These are phyloP conservation scores for Psophocarpus tetragonolobus DNA, from an alignment of 306 rosid genomes.

Conservation along the genomic window DNA sequence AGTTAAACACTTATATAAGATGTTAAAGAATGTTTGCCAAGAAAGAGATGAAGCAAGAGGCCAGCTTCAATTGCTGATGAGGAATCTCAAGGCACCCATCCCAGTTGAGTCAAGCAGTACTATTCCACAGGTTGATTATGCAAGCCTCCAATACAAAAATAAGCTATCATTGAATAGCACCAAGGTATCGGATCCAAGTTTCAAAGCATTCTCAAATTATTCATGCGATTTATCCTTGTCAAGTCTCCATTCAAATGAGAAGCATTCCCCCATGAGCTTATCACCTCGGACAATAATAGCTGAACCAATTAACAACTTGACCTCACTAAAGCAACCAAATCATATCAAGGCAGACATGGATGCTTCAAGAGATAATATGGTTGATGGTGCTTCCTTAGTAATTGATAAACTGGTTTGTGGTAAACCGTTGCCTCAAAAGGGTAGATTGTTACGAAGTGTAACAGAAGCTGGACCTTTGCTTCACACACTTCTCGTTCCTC, in stretches of 20 bases:
- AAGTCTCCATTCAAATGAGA: constrained; percentile 22
- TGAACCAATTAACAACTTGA: constrained; percentile 17
- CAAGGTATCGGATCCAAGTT: constrained; percentile 1
- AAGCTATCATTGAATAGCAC: not conserved
- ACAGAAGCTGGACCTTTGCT: constrained; percentile 55
- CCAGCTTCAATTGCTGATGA: constrained; percentile 46
- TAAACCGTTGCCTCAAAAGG: constrained; percentile 52
- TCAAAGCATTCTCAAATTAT: not conserved
- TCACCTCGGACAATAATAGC: constrained; percentile 2
- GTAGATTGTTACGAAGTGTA: constrained; percentile 49
- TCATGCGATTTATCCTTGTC: constrained; percentile 36
- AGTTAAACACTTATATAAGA: constrained; percentile 35
- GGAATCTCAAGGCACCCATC: constrained; percentile 31
- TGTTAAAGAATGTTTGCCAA: constrained; percentile 42
- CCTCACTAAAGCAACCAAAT: constrained; percentile 14
- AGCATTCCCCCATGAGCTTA: not conserved
- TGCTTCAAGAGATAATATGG: constrained; percentile 1
- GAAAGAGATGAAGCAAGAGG: constrained; percentile 76
- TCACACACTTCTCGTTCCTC: constrained; percentile 50
- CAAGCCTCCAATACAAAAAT: not conserved
- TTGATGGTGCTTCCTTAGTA: constrained; percentile 24
- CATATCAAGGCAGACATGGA: not conserved
- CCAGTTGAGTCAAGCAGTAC: not conserved
- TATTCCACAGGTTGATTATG: constrained; percentile 7
- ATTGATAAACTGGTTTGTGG: constrained; percentile 34